Conservation (phyloP, 1,139 yeast genomes). For the Eremothecium gossypii region DNA sequence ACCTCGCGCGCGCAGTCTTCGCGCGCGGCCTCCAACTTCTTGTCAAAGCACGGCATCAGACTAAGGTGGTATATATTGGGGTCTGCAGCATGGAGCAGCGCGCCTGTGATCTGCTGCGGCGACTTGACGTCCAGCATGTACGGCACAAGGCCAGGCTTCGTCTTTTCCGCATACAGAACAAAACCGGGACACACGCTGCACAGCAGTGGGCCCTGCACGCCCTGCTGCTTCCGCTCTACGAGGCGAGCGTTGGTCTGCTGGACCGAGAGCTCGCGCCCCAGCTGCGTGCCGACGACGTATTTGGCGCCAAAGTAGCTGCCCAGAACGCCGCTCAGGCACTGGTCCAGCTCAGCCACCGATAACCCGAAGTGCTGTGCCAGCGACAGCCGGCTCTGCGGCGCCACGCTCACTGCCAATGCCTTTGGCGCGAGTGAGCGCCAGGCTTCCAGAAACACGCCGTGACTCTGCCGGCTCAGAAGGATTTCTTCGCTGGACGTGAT, state of each 20-base stretch:
- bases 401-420: conserved; percentile 64
- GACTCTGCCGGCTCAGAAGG: conserved; percentile 82
- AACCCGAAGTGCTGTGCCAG: conserved; percentile 60
- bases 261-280: conserved; percentile 67
- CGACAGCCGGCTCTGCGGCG: conserved; percentile 82
- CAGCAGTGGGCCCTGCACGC: conserved; percentile 29
- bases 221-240: conserved; percentile 24
- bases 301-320: conserved; percentile 54
- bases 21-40: conserved; percentile 88
- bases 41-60: conserved; percentile 95
- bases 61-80: conserved; percentile 63
- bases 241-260: conserved; percentile 50
- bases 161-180: conserved; percentile 91
- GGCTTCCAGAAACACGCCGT: conserved; percentile 61
- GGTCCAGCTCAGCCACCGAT: conserved; percentile 50
- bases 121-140: conserved; percentile 59
- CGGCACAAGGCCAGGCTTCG: conserved; percentile 77
- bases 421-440: conserved; percentile 33
- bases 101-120: conserved; percentile 90
- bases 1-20: conserved; percentile 64
- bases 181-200: conserved; percentile 90
- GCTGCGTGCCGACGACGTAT: conserved; percentile 74
- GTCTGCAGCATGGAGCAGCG: conserved; percentile 45
- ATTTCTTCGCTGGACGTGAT: conserved; percentile 95
- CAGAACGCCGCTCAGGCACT: conserved; percentile 49